phyloP scores from a whole-genome alignment of 106 monocot species.

The Xerophyta viscosa region DNA sequence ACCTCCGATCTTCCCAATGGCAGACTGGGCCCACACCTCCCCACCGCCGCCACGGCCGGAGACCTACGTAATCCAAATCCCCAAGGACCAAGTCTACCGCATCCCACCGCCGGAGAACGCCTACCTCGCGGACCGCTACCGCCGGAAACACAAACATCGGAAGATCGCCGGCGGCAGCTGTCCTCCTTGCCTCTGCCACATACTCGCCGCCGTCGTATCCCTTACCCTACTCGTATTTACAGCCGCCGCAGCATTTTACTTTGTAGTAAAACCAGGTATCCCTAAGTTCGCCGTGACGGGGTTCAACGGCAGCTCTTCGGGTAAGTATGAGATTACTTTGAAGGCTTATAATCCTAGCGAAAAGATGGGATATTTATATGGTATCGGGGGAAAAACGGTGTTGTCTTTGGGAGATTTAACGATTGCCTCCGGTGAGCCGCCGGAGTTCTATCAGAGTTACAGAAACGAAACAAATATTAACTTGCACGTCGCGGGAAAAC shows the following conservation, averaged over 20 bases:
- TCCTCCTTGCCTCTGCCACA: slow-evolving; percentile 6
- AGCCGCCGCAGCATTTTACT: slow-evolving; percentile 4
- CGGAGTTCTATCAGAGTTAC: slow-evolving; percentile 12
- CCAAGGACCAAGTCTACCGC: slow-evolving; percentile 47
- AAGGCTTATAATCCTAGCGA: slow-evolving; percentile 27
- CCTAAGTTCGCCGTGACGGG: slow-evolving; percentile 24
- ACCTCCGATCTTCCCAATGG: no score
- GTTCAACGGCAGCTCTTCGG: neutral
- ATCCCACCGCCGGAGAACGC: slow-evolving; percentile 42
- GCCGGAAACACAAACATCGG: neutral
- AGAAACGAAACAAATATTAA: slow-evolving; percentile 10
- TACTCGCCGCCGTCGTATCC: slow-evolving; percentile 2
- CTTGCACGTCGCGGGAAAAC: slow-evolving; percentile 16
- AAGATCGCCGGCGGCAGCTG: neutral
- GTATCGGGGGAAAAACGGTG: slow-evolving; percentile 9
- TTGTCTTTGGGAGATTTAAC: neutral
- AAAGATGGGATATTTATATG: slow-evolving; percentile 16
- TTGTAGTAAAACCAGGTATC: slow-evolving; percentile 14
- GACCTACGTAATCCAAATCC: slow-evolving; percentile 38
- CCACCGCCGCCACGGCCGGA: no score
- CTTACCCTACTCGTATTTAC: slow-evolving; percentile 1
- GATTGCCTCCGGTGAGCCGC: slow-evolving; percentile 26
- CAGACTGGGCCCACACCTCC: no score
- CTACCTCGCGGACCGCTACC: slow-evolving; percentile 36
- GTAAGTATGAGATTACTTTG: slow-evolving; percentile 20